Conservation (phyloP, 345 rosid genomes). For the Hibiscus trionum region DNA sequence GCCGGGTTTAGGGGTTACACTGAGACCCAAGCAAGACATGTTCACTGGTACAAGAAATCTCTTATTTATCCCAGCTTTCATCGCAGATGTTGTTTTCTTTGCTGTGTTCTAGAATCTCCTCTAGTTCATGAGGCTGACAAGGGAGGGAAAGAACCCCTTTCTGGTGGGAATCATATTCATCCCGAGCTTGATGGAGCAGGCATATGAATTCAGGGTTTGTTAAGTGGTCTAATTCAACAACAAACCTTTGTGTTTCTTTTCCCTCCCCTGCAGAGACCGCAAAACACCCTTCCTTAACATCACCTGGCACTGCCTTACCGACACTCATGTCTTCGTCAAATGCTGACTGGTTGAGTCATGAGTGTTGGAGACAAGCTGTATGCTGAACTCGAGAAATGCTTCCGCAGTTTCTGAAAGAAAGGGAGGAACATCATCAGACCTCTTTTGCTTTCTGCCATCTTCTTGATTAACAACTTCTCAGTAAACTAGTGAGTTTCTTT, state of each 20-base stretch:
- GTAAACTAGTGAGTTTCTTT: not conserved
- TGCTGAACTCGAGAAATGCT: not conserved
- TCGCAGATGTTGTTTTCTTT: not conserved
- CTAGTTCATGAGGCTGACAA: slow-evolving; percentile 27
- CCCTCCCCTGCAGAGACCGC: slow-evolving; percentile 8
- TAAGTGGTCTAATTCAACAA: slow-evolving; percentile 18
- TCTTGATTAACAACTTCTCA: not conserved
- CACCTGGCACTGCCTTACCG: not conserved
- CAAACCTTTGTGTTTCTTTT: slow-evolving; percentile 25
- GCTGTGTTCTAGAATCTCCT: slow-evolving; percentile 8
- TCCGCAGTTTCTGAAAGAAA: not conserved
- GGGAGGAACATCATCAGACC: not conserved
- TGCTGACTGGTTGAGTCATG: not conserved
- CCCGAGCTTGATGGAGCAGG: slow-evolving; percentile 24
- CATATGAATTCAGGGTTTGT: slow-evolving; percentile 24
- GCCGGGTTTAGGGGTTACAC: too few relatives aligned
- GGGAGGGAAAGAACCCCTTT: slow-evolving; percentile 29
- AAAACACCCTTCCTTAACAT: slow-evolving; percentile 11
- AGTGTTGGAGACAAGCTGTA: not conserved
- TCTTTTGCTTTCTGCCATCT: slow-evolving; percentile 4
- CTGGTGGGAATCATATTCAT: slow-evolving; percentile 28
- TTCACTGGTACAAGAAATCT: not conserved
- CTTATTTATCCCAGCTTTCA: not conserved
- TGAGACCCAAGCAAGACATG: not conserved
- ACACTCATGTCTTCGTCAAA: not conserved